Base-by-base conservation (phyloP, 1,139 yeast genomes). In the Hemisphaericaspora xylanilytica region DNA sequence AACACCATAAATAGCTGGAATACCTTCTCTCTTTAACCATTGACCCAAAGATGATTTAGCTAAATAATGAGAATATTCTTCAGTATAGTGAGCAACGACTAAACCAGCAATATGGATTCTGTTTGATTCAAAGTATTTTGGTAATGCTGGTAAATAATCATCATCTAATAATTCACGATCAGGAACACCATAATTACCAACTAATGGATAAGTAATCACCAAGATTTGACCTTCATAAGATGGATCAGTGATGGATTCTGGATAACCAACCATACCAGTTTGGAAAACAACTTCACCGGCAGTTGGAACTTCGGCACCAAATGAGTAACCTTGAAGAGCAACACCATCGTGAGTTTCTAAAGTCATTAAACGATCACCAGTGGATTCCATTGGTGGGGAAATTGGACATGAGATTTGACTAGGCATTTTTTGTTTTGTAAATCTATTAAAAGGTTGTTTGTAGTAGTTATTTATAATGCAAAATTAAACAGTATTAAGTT, bases 251-350 rank as follows among this genome's bases (percentile, higher is more conserved):
- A 94, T 80, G 45, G 97, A 84, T 67, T 94, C 99, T 34, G 98
- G 98, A 65, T 94, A 94, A 49, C 99, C 99, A 53, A 92, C 98
- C 98, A 94, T 94, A 73, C 98, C 98, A 48, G 99, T 94, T 70
- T 92, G 98, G 80, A 94, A 94, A 48, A 94, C 99, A 59, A 92
- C 80, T 72, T 94, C 99, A 75, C 99, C 99, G 44, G 98, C 95
- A 42, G 83, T 81, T 26, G 92, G 68, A 45, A 74, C 80, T 47
- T 84, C 84, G 43, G 98, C 97, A 73, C 99, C 99, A 55, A 94
- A 94, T 17, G 98, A 90, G 72, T 87, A 92, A 67, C 99, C 99
- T 69, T 89, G 95, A 53, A 90, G 76, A 45, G 84, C 81, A 49
- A 82, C 67, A 47, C 97, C 97, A 65, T 89, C 95, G 56, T 87